Evolutionary conservation across 75 land plant species (phyloP), one percentile per base, ranked within the genome.

Genomic region (Selaginella tamariscina): DNA sequence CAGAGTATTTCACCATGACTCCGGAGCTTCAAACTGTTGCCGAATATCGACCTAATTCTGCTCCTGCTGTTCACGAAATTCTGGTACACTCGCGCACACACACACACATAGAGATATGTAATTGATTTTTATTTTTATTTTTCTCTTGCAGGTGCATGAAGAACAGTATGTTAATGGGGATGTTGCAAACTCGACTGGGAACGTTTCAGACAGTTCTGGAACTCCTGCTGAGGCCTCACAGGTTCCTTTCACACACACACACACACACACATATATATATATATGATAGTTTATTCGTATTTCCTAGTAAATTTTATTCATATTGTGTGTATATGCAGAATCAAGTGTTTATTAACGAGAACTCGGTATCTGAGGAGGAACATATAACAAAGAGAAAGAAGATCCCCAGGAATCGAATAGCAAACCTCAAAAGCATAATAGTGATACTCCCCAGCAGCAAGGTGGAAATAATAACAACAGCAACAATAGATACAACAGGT

Each of bases 1-100:
- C 95, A 0, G 91, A 89, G 56, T 93, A 89, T 55, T 86, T 84
- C 70, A 86, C 91, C 5, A 86, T 84, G 65, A 86, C 83, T 1
- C 95, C 98, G 1, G 95, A 86, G 78, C 75, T 93, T 27, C 84
- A 81, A 59, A 77, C 77, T 28, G 76, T 78, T 0, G 74, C 65
- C 27, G 67, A 78, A 66, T 74, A 81, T 29, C 69, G 72, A 21
- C 75, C 88, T 0, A 86, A 71, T 63, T 85, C 83, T 24, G 79
- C 85, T 54, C 83, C 73, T 56, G n/a, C n/a, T 39, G 49, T 5
- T 5, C 49, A 5, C 49, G 49, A 39, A 15, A 5, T 39, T 39
- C 11, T 5, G 49, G 49, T 39, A 39, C 5, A 39, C 11, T 39
- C 15, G 5, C 15, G 11, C 5, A 39, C 49, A n/a, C n/a, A n/a